Percentiles rank a stretch among this genome's conserved stretches.
phyloP scores from a whole-genome alignment of 148 eudicot genomes.

The Cornus suecica region DNA sequence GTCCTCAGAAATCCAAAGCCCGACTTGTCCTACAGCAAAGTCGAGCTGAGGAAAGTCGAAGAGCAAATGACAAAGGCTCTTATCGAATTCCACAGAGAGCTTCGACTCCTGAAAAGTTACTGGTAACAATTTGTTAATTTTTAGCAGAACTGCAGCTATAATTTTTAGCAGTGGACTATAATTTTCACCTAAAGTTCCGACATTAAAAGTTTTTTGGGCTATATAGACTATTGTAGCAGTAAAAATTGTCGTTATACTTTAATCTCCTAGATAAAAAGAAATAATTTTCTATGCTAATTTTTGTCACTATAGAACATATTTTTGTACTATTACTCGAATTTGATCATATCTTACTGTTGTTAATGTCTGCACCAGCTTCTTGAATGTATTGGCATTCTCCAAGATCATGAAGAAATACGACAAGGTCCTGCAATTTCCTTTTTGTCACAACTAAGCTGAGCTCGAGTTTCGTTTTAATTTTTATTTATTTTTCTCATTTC shows the following conservation, averaged over 20 bases:
- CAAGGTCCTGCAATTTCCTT: constrained; percentile 25
- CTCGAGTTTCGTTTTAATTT: background rate
- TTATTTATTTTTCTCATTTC: background rate
- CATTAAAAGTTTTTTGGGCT: too few relatives aligned
- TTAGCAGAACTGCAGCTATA: too few relatives aligned
- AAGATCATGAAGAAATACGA: constrained; percentile 51
- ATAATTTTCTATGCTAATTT: too few relatives aligned
- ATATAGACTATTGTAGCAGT: too few relatives aligned
- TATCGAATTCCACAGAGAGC: constrained; percentile 31
- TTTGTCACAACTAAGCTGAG: background rate
- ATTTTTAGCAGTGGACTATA: too few relatives aligned
- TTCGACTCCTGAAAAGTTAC: constrained; percentile 36
- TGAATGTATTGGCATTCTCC: constrained; percentile 38
- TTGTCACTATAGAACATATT: too few relatives aligned
- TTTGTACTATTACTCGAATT: background rate
- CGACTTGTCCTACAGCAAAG: constrained; percentile 24
- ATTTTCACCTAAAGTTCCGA: too few relatives aligned
- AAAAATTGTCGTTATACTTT: too few relatives aligned
- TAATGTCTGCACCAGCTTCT: constrained; percentile 28
- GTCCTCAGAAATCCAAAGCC: constrained; percentile 18
- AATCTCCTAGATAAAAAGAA: too few relatives aligned
- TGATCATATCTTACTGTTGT: background rate
- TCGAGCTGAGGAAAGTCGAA: constrained; percentile 32
- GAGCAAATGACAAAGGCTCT: constrained; percentile 31
- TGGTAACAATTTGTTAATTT: constrained; percentile 27